Base-by-base conservation (phyloP, 2,329 filamentous ascomycete species). In the Fusarium sp. region DNA sequence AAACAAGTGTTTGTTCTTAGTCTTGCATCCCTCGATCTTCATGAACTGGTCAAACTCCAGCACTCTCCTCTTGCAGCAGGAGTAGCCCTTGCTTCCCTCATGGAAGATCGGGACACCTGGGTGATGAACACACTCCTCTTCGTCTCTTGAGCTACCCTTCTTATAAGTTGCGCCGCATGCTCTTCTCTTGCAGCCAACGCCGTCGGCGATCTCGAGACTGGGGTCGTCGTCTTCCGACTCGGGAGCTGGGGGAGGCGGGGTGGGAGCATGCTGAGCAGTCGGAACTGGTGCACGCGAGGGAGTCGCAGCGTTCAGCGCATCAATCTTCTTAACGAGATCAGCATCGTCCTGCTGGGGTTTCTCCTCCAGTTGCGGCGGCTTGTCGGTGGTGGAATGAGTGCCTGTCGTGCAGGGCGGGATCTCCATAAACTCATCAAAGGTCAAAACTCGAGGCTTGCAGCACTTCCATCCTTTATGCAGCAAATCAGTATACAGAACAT, bases 21-120 rank as follows among this genome's bases (percentile, higher is more conserved):
- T 94, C 79, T 89, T 90, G 82, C 96, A 99, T 2, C 96, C 96
- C 74, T 92, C 90, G 63, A 99, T 95, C 81, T 93, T 96, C 90
- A 99, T 90, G 82, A 99, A 99, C 80, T 98, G 92, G 79, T 99
- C 94, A 80, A 99, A 99, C 78, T 99, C 96, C 63, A 99, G 83
- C 61, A 99, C 96, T 40, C 94, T 88, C 75, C 93, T 87, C 87
- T 98, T 98, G 83, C 96, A 99, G 85, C 96, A 99, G 63, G 90
- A 94, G 86, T 96, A 99, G 2, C 96, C 96, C 84, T 99, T 99
- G 82, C 93, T 97, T 37, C 96, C 96, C 83, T 99, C 96, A 80
- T 99, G 96, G 83, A 99, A 99, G 72, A 99, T 91, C 25, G 96
- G 93, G 23, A 87, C 89, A 7, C 96, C 96, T 0, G 96, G 94